Percentiles rank a stretch among this genome's conserved stretches.
Evolutionary conservation across 345 rosid genomes (phyloP).

Genomic region (Salix dunnii): DNA sequence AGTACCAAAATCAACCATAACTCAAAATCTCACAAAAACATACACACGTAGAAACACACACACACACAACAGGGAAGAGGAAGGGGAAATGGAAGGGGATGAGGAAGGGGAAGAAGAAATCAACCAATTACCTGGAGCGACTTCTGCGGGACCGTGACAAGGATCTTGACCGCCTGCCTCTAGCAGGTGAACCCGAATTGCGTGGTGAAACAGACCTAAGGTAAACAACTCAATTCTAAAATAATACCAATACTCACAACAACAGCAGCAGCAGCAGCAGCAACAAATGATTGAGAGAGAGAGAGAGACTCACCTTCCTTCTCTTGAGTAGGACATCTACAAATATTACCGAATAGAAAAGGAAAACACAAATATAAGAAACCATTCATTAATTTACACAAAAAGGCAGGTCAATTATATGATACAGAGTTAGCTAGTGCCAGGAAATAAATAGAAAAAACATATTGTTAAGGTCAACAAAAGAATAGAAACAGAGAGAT

Average conservation of each 20-base stretch:
- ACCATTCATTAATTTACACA: neutral
- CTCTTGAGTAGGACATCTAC: constrained; percentile 53
- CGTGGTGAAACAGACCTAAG: constrained; percentile 43
- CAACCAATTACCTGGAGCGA: constrained; percentile 41
- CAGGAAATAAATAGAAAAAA: neutral
- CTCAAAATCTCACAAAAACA: neutral
- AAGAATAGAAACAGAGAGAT: neutral
- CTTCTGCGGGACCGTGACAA: constrained; percentile 46
- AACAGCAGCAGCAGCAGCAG: neutral
- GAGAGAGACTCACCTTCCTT: constrained; percentile 40
- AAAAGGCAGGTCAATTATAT: neutral
- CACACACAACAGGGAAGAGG: neutral
- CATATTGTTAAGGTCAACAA: neutral
- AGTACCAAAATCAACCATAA: constrained; percentile 1
- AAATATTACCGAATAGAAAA: neutral
- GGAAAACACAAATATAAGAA: neutral
- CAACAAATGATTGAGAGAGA: neutral
- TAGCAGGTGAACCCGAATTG: constrained; percentile 31
- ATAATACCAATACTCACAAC: neutral
- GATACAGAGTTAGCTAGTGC: neutral
- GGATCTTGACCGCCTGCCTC: constrained; percentile 44
- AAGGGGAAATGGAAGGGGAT: no score
- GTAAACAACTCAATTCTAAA: neutral
- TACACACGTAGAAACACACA: neutral
- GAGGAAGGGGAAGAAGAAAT: neutral